These are phyloP conservation scores for Beauveria sp. DNA, from an alignment of 2,329 filamentous ascomycete genomes.

Conservation along the genomic window DNA sequence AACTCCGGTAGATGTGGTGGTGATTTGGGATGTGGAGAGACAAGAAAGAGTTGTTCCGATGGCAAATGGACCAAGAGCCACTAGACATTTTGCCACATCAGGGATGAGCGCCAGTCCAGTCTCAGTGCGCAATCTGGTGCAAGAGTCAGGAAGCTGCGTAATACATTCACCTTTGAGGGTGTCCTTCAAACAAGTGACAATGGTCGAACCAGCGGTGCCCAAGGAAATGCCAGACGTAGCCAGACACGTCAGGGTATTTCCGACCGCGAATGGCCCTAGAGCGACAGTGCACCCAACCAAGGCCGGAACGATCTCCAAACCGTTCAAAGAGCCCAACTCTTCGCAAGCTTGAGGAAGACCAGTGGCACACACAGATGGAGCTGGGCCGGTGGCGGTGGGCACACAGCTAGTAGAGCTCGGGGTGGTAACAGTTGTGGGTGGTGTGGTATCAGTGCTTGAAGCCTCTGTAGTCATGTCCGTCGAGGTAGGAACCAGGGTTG, in stretches of 20 bases:
- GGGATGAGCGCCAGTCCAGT: not conserved
- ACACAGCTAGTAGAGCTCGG: not conserved
- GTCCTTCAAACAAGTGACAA: not conserved
- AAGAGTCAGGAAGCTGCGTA: not conserved
- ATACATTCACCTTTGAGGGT: constrained; percentile 8
- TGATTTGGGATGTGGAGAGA: not conserved
- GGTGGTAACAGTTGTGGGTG: not conserved
- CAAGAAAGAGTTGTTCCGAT: constrained; percentile 8
- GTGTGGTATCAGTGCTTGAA: not conserved
- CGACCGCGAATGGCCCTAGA: not conserved
- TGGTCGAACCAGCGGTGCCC: not conserved
- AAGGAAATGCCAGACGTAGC: not conserved
- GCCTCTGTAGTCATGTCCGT: too few relatives aligned
- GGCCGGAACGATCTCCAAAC: not conserved
- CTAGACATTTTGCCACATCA: not conserved
- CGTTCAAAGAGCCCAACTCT: not conserved
- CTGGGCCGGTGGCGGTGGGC: not conserved
- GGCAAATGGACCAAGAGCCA: constrained; percentile 11
- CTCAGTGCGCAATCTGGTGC: not conserved
- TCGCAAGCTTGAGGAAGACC: not conserved
- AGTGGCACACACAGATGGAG: not conserved
- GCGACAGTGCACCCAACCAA: not conserved
- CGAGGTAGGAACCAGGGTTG: not conserved
- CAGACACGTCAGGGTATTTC: not conserved
- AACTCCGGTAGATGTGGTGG: not conserved